Conservation (phyloP, 768 basidiomycete genomes). For the Lactarius sanguifluus region DNA sequence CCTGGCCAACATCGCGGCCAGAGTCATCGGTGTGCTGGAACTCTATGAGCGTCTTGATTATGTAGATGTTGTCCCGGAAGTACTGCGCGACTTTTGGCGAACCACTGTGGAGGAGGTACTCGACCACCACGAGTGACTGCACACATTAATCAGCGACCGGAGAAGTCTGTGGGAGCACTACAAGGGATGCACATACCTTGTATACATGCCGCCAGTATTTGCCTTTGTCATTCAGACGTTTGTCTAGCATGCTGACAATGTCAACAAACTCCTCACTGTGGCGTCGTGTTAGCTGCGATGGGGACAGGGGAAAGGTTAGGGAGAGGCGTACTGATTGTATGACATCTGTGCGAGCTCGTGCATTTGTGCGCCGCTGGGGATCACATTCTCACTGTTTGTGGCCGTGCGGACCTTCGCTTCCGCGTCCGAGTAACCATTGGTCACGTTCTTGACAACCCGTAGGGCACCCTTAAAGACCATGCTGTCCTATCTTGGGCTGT, state of each 20-base stretch:
- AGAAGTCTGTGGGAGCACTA: background rate
- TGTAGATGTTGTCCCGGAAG: constrained; percentile 92
- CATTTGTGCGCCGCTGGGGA: constrained; percentile 95
- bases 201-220: constrained; percentile 99
- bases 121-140: constrained; percentile 84
- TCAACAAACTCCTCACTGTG: constrained; percentile 87
- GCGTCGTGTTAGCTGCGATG: background rate
- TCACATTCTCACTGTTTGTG: constrained; percentile 95
- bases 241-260: constrained; percentile 98
- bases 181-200: constrained; percentile 58
- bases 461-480: constrained; percentile 58
- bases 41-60: constrained; percentile 97
- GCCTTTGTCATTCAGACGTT: constrained; percentile 95
- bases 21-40: constrained; percentile 95
- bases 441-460: constrained; percentile 88
- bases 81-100: constrained; percentile 96
- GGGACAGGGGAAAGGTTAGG: constrained; percentile 31
- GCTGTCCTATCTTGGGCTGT: background rate
- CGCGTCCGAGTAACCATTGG: constrained; percentile 89
- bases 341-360: constrained; percentile 95
- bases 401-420: constrained; percentile 94
- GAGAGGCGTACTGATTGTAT: constrained; percentile 78
- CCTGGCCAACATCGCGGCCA: constrained; percentile 90
- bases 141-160: background rate
- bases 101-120: constrained; percentile 91